Base-by-base conservation (phyloP, 257 asterid genomes). In the Dorcoceras hygrometricum region DNA sequence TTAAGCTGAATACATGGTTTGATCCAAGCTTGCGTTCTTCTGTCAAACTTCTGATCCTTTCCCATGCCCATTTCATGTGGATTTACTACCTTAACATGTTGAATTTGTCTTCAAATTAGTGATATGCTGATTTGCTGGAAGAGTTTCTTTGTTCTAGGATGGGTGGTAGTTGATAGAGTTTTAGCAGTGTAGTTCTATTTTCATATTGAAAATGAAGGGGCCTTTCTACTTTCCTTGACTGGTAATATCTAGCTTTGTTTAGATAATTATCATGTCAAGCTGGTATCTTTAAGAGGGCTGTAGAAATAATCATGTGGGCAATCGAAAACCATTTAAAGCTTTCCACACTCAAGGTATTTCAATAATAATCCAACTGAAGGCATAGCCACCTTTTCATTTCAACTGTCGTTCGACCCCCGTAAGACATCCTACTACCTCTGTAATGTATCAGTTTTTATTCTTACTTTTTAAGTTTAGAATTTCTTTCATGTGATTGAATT, bases 111-210 rank as follows among this genome's bases (percentile, higher is more conserved):
- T 68, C 59, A 3, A 1, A 19, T 8, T 24, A 18, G 56, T 29
- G 22, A 32, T 57, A 57, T 14, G 19, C 12, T 3, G 19, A 43
- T 43, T 43, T 43, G 14, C 4, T 43, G 51, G 51, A 43, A 43
- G 46, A 19, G 12, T 5, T 43, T 43, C 51, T 68, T 51, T 22
- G 4, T 26, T 18, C 28, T 57, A 68, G 46, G 22, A 16, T 68
- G 31, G 36, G 27, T 68, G 65, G 29, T 71, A 27, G 43, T 58
- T 43, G 11, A 4, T 19, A 43, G 51, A 43, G n/a, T 29, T 66
- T 29, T 48, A 9, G 46, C 48, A 2, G 22, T 48, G 18, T 11
- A 14, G 10, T 50, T 69, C 27, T 32, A 50, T 23, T 70, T 5
- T 59, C 51, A 48, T 20, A 23, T 69, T 2, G 23, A 50, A 24